Conservation (phyloP, 768 basidiomycete species). For the Udeniomyces megalosporus region DNA sequence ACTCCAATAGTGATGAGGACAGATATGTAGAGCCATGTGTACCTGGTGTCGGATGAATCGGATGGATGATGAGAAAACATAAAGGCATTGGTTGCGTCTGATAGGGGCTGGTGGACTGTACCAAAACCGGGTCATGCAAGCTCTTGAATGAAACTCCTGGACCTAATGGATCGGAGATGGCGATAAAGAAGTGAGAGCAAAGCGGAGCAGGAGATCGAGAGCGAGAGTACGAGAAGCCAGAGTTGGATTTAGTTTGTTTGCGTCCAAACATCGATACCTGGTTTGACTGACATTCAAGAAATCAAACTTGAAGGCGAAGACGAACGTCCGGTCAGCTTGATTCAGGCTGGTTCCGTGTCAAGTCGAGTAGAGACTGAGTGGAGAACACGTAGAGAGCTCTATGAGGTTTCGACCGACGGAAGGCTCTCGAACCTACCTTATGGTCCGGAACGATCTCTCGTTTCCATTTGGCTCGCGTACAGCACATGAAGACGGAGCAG, state of each 20-base stretch:
- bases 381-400: too few species aligned
- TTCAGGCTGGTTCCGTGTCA: neutral
- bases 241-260: too few species aligned
- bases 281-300: conserved; percentile 67
- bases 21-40: conserved; percentile 80
- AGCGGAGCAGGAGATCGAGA: too few species aligned
- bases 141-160: conserved; percentile 69
- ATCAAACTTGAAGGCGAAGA: conserved; percentile 55
- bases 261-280: too few species aligned
- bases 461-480: conserved; percentile 69
- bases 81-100: too few species aligned
- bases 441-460: conserved; percentile 93
- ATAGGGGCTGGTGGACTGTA: too few species aligned
- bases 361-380: neutral
- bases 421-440: conserved; percentile 48
- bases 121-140: conserved; percentile 74
- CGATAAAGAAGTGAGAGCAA: neutral
- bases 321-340: neutral
- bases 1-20: conserved; percentile 92
- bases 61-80: neutral
- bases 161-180: neutral
- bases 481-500: conserved; percentile 37
- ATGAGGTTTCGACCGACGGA: neutral
- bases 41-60: too few species aligned
- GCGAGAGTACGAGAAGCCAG: too few species aligned